A percentile compares a stretch with the other conserved stretches of the same genome.
Evolutionary conservation across 306 rosid genomes (phyloP).

Genomic region (Cajanus cajan): DNA sequence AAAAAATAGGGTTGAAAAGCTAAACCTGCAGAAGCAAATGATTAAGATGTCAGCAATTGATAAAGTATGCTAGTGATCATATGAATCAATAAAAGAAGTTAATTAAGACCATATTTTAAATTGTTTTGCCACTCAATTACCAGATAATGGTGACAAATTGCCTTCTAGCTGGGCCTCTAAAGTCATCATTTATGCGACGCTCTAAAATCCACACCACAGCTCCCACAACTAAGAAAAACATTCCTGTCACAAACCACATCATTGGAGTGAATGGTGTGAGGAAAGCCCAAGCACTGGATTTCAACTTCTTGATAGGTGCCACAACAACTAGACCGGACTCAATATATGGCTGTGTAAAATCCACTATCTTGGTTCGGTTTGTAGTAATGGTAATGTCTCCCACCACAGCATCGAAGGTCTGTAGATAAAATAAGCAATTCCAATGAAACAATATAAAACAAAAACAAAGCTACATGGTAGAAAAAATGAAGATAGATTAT

Average conservation of each 20-base stretch:
- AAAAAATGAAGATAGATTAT: not conserved
- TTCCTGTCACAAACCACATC: conserved; percentile 72
- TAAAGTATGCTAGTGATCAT: not conserved
- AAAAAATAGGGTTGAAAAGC: conserved; percentile 73
- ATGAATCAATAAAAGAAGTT: not conserved
- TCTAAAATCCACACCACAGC: conserved; percentile 78
- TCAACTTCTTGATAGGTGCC: conserved; percentile 52
- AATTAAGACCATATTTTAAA: not conserved
- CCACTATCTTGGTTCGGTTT: conserved; percentile 66
- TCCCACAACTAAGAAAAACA: conserved; percentile 62
- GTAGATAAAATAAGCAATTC: not conserved
- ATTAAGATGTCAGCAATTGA: not conserved
- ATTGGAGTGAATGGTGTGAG: conserved; percentile 63
- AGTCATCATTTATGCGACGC: conserved; percentile 68
- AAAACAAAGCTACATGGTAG: not conserved
- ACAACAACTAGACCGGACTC: conserved; percentile 82
- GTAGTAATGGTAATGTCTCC: conserved; percentile 80
- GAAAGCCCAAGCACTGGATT: conserved; percentile 77
- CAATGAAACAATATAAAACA: not conserved
- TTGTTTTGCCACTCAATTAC: conserved; percentile 31
- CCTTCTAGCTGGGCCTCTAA: conserved; percentile 69
- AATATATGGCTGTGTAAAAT: conserved; percentile 78
- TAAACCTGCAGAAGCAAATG: conserved; percentile 48
- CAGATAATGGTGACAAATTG: conserved; percentile 67
- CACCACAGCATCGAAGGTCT: conserved; percentile 69